These are phyloP conservation scores for Hericium erinaceus DNA, from an alignment of 768 basidiomycete species.

Conservation along the genomic window DNA sequence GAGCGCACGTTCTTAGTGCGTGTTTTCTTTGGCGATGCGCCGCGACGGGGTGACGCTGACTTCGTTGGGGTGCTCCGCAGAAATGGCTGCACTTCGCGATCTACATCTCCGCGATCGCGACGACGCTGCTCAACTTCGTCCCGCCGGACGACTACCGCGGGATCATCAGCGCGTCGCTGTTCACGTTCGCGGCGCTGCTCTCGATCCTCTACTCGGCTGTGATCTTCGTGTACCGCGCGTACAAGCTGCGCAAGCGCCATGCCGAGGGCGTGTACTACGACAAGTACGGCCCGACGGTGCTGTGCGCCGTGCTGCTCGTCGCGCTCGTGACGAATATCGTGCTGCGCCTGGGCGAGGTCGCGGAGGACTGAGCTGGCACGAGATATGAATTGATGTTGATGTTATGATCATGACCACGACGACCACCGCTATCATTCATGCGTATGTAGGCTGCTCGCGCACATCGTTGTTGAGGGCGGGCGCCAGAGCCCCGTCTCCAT, in stretches of 20 bases:
- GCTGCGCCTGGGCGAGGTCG: slow-evolving; percentile 50
- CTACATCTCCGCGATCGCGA: slow-evolving; percentile 83
- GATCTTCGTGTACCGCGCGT: slow-evolving; percentile 71
- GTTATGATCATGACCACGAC: too few relatives aligned
- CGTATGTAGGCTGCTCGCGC: too few relatives aligned
- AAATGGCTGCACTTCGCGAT: slow-evolving; percentile 88
- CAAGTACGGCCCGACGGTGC: slow-evolving; percentile 72
- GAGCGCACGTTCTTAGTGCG: slow-evolving; percentile 91
- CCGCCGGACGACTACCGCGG: slow-evolving; percentile 63
- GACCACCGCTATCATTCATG: not conserved
- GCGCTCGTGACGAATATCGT: slow-evolving; percentile 72
- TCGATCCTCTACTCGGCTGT: slow-evolving; percentile 81
- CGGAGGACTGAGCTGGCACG: not conserved
- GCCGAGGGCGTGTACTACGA: slow-evolving; percentile 86
- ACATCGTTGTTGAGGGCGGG: not conserved
- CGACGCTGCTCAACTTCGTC: slow-evolving; percentile 82
- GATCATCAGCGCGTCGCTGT: slow-evolving; percentile 78
- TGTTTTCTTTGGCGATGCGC: slow-evolving; percentile 7
- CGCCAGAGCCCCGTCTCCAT: not conserved
- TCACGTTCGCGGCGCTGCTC: slow-evolving; percentile 83
- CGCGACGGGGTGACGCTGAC: not conserved
- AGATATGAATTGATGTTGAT: too few relatives aligned
- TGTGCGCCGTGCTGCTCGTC: slow-evolving; percentile 59
- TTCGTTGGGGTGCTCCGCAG: slow-evolving; percentile 28
- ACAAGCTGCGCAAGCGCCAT: slow-evolving; percentile 54